Base-by-base conservation (phyloP, 2,329 filamentous ascomycete species). In the Allantophomopsis lycopodina region DNA sequence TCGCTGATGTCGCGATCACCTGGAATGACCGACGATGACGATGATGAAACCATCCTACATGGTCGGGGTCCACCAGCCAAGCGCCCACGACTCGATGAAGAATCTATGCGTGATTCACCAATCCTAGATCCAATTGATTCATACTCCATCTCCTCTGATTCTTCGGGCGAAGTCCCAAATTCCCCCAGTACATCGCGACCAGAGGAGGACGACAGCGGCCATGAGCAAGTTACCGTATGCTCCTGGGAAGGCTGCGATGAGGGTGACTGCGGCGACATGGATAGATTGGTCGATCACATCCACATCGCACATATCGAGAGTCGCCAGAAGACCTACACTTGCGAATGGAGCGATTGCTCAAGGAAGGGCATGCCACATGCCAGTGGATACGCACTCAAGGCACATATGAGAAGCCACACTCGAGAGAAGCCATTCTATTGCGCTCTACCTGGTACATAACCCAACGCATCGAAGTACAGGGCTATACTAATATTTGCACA, bases 361-460 rank as follows among this genome's bases (percentile, higher is more conserved):
- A 68, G 88, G 45, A 96, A 94, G 64, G 86, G 87, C 43, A 77
- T 91, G 60, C 79, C 85, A 14, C 91, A 98, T 61, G 89, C 89
- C 1, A 94, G 87, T 53, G 91, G 86, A 2, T 98, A 98, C 62
- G 91, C 91, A 4, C 65, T 98, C 47, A 88, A 94, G 58, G 91
- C 91, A 8, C 91, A 98, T 56, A 94, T 98, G 88, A 73, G 91
- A 50, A 95, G 88, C 57, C 91, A 98, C 59, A 98, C 91, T 2
- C 76, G 91, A 55, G 91, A 98, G 68, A 98, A 98, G 64, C 91
- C 91, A 0, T 96, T 96, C 57, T 95, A 94, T 63, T 98, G 91
- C 61, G 84, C 87, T 21, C 63, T 98, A 32, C 91, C 91, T 42
- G 89, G 88, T 94, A 70, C 46, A 70, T 11, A 15, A 4, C 21